Evolutionary conservation across 2,329 filamentous ascomycete species (phyloP).

Genomic region (Zymoseptoria passerinii): DNA sequence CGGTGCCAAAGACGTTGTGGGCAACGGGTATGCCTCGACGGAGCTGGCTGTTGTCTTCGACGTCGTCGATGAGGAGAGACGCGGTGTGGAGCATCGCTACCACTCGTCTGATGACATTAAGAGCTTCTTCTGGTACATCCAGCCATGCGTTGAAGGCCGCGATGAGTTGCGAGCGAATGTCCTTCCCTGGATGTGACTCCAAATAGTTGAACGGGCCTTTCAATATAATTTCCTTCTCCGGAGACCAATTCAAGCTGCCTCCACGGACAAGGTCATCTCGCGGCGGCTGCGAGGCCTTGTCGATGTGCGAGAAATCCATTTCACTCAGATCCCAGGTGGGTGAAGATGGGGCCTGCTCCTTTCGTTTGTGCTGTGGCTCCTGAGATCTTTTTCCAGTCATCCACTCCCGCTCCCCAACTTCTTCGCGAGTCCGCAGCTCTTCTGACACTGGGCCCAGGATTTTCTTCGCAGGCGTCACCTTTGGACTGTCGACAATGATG

Average conservation of each 20-base stretch:
- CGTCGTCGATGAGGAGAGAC: slow-evolving; percentile 77
- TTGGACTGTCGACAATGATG: neutral
- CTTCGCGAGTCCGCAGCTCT: slow-evolving; percentile 13
- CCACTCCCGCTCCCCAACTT: slow-evolving; percentile 25
- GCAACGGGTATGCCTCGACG: slow-evolving; percentile 74
- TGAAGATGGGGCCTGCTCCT: neutral
- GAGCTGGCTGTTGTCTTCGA: slow-evolving; percentile 71
- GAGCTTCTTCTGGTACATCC: slow-evolving; percentile 59
- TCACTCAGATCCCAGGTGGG: neutral
- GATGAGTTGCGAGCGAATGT: slow-evolving; percentile 73
- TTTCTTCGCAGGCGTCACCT: neutral
- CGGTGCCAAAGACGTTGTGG: slow-evolving; percentile 74
- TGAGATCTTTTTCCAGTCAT: slow-evolving; percentile 15
- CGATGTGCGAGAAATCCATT: neutral
- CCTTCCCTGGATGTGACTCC: slow-evolving; percentile 70
- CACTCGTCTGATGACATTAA: slow-evolving; percentile 68
- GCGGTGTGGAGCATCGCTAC: slow-evolving; percentile 82
- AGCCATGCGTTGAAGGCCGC: slow-evolving; percentile 74
- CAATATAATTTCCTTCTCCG: slow-evolving; percentile 68
- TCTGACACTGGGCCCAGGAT: slow-evolving; percentile 20
- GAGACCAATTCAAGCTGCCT: slow-evolving; percentile 51
- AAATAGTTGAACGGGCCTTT: slow-evolving; percentile 76
- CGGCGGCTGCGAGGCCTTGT: slow-evolving; percentile 8
- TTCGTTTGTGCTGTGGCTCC: slow-evolving; percentile 10
- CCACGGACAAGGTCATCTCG: slow-evolving; percentile 33